Evolutionary conservation across 768 basidiomycete species (phyloP).

Genomic region (Russula compacta): DNA sequence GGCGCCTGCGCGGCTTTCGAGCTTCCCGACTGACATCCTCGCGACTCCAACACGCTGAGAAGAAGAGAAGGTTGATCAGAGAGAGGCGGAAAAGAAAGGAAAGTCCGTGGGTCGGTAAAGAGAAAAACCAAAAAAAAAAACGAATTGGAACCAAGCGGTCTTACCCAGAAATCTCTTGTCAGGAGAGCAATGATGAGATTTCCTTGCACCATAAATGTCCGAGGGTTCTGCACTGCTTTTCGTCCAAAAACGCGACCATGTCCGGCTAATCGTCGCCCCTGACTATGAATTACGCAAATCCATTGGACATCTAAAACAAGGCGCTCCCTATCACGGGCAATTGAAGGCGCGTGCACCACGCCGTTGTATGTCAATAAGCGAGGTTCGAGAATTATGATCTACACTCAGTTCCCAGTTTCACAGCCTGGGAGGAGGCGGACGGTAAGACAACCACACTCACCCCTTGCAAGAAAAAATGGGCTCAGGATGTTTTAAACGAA

Average conservation of each 20-base stretch:
- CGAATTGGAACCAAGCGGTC: not conserved
- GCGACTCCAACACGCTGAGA: not conserved
- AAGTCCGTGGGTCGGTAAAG: not conserved
- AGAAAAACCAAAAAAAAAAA: not conserved
- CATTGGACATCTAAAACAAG: not conserved
- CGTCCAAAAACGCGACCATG: not conserved
- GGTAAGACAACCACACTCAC: not conserved
- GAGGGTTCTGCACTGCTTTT: constrained; percentile 15
- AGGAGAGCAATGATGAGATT: not conserved
- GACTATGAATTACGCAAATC: not conserved
- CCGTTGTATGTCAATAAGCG: not conserved
- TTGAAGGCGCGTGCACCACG: not conserved
- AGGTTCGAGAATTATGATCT: not conserved
- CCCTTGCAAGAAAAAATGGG: not conserved
- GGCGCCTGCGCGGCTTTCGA: constrained; percentile 4
- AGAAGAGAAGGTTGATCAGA: not conserved
- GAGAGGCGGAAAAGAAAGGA: not conserved
- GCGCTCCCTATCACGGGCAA: not conserved
- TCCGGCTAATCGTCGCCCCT: not conserved
- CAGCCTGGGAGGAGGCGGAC: not conserved
- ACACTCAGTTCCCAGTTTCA: not conserved
- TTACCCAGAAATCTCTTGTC: not conserved
- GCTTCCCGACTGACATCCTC: not conserved
- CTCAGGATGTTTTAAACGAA: not conserved
- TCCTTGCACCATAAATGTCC: not conserved